phyloP scores from a whole-genome alignment of 345 rosid genomes.

The Salix viminalis region DNA sequence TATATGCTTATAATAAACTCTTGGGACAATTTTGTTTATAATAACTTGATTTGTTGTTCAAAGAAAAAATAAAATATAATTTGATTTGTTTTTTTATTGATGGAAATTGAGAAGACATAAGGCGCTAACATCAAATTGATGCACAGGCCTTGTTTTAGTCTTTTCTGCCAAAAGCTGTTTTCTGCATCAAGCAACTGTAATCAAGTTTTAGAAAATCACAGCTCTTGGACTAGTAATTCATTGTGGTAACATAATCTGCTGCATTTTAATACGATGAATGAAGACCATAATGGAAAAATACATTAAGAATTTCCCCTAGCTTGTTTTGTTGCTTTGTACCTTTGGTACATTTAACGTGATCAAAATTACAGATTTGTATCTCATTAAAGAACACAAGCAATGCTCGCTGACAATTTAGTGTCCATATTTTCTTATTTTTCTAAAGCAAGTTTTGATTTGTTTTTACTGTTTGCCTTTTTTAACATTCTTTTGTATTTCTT shows the following conservation, averaged over 20 bases:
- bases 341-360: background rate
- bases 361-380: background rate
- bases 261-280: background rate
- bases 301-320: background rate
- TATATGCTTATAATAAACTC: background rate
- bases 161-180: background rate
- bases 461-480: slow-evolving; percentile 2
- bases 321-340: background rate
- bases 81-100: background rate
- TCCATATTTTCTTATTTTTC: background rate
- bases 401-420: background rate
- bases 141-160: background rate
- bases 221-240: background rate
- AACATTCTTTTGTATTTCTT: slow-evolving; percentile 12
- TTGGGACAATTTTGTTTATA: background rate
- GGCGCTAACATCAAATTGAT: background rate
- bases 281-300: background rate
- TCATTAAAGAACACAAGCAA: background rate
- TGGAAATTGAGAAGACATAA: background rate
- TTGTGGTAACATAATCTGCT: background rate
- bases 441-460: background rate
- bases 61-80: background rate
- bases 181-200: background rate
- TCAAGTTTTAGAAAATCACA: background rate
- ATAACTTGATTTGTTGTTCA: background rate